Base-by-base conservation (phyloP, 2,329 filamentous ascomycete genomes). In the Alternaria rosae region DNA sequence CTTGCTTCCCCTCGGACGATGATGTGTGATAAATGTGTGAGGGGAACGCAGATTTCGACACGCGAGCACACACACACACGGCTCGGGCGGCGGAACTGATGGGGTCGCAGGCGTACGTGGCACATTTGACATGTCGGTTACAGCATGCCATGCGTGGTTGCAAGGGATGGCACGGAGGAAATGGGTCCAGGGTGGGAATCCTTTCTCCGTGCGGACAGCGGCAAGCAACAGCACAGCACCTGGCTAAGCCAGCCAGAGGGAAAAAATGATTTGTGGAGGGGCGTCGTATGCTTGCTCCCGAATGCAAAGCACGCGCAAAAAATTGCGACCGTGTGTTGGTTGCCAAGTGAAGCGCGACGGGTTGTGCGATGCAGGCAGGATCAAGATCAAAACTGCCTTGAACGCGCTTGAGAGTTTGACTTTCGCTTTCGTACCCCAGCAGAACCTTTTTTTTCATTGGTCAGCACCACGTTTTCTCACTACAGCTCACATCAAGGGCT, bases 101-200 rank as follows among this genome's bases (percentile, higher is more conserved):
- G 51, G 47, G 47, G 55, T 42, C 26, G 17, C 38, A 42, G 47
- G 47, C 38, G 41, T 58, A 58, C 55, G 55, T 58, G 55, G 55
- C 55, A 51, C 30, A 44, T 43, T 58, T 41, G 55, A 23, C 20
- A 43, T 38, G 21, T 53, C 55, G 47, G 55, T 42, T 58, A 58
- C 45, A 53, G 47, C 26, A 45, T 15, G 41, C 20, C 28, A 47
- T 47, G 53, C 32, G 41, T 55, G 53, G n/a, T 23, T 45, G 38
- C 47, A 42, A 50, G 48, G 52, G 48, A 58, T 54, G 48, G 56
- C 52, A 56, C 52, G 57, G 57, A 60, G 54, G 57, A 60, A 60
- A 60, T 60, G 57, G 57, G 57, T 60, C 57, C 57, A 51, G 52
- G 52, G 52, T 50, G 35, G 17, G 20, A 51, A 50, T 57, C 57